Evolutionary conservation across 2,329 filamentous ascomycete species (phyloP).

Genomic region (Monosporascus sp.): DNA sequence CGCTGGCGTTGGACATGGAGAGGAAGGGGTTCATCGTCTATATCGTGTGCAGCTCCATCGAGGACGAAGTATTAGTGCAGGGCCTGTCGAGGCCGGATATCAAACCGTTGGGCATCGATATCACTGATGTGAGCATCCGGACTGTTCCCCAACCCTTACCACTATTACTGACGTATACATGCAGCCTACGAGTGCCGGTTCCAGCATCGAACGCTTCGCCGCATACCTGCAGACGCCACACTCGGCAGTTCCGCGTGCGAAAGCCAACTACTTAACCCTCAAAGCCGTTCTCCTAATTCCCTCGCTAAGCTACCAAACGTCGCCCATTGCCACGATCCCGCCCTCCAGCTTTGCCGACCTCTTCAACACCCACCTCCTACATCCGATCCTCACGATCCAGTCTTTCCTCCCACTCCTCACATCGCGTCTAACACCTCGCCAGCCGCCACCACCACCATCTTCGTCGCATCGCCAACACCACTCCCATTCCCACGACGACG

Average conservation of each 20-base stretch:
- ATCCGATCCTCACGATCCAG: constrained; percentile 83
- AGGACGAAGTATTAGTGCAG: constrained; percentile 77
- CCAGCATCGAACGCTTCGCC: constrained; percentile 66
- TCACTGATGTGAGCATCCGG: constrained; percentile 60
- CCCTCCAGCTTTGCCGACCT: constrained; percentile 82
- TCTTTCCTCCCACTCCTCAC: constrained; percentile 79
- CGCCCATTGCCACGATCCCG: constrained; percentile 78
- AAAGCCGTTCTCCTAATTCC: constrained; percentile 80
- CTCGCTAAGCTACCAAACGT: constrained; percentile 71
- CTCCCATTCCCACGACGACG: constrained; percentile 24
- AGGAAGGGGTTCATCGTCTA: constrained; percentile 90
- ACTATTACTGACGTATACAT: constrained; percentile 10
- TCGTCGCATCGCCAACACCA: neutral
- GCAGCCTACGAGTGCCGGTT: constrained; percentile 62
- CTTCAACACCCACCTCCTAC: constrained; percentile 85
- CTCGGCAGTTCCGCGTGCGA: constrained; percentile 68
- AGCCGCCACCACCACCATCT: constrained; percentile 25
- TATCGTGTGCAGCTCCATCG: constrained; percentile 75
- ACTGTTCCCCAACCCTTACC: neutral
- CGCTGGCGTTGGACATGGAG: constrained; percentile 80
- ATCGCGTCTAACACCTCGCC: constrained; percentile 42
- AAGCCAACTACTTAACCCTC: constrained; percentile 69
- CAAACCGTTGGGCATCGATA: constrained; percentile 73
- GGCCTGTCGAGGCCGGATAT: constrained; percentile 76
- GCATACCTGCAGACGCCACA: constrained; percentile 69